Base-by-base conservation (phyloP, 257 asterid genomes). In the Nicotiana paniculata region DNA sequence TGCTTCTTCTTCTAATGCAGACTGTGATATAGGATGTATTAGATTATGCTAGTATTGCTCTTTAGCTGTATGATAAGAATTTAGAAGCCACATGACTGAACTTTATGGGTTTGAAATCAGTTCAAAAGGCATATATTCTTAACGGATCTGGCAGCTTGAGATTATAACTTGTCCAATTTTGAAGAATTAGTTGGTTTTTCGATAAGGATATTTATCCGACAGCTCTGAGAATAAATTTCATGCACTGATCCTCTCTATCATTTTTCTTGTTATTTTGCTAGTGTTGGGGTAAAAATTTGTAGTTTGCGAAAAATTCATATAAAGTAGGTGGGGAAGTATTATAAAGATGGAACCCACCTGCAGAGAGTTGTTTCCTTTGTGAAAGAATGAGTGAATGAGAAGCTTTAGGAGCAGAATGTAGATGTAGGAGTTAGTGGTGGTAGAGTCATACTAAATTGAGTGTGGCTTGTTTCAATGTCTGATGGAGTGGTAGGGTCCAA, bases 401-500 rank as follows among this genome's bases (percentile, higher is more conserved):
- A 89, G 90, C 63, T 76, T 83, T 81, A 85, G 83, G 69, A 51
- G 64, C 74, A 81, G 89, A 83, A 87, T 90, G 87, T 88, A 80
- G 86, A 86, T 79, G 86, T 85, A 77, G 84, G 86, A 83, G 88
- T 77, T 81, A 89, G 91, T 89, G 96, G 89, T 83, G 87, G 86
- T 86, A 54, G 82, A 80, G 87, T 84, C 81, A 78, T 83, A 81
- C 84, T 82, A 78, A 79, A 81, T 81, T 87, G 76, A 81, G 83
- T 86, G 89, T 86, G 76, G 68, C 81, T 84, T 77, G 81, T 79
- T 88, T 69, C 82, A 78, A 65, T 79, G 85, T 74, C 74, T 57
- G 46, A 15, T 35, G 77, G 86, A 85, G 87, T 92, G 93, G 90
- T 90, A 89, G 93, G 93, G 90, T 85, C 88, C 83, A 80, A 39